Evolutionary conservation across 2,329 filamentous ascomycete genomes (phyloP).

Genomic region (Trichoderma citrinoviride): DNA sequence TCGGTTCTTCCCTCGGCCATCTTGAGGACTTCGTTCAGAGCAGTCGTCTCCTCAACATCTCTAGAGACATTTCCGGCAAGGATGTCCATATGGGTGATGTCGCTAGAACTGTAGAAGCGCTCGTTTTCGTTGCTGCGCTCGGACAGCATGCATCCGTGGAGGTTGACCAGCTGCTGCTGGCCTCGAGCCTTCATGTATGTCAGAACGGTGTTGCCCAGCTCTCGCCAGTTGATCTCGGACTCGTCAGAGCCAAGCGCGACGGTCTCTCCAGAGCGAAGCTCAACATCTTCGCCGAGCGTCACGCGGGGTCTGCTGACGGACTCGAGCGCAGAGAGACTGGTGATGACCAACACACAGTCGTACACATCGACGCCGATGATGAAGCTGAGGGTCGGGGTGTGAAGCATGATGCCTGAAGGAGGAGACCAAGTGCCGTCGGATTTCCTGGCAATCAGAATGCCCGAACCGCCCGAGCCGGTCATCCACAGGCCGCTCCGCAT

Average conservation of each 20-base stretch:
- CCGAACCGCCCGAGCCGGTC: slow-evolving; percentile 85
- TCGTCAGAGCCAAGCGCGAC: slow-evolving; percentile 53
- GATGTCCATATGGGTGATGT: slow-evolving; percentile 54
- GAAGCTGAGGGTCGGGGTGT: slow-evolving; percentile 86
- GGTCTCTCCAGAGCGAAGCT: slow-evolving; percentile 72
- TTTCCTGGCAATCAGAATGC: slow-evolving; percentile 78
- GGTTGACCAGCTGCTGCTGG: slow-evolving; percentile 52
- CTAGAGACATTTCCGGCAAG: slow-evolving; percentile 56
- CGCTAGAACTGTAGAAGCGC: slow-evolving; percentile 51
- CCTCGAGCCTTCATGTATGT: slow-evolving; percentile 59
- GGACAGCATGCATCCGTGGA: slow-evolving; percentile 56
- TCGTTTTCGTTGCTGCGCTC: slow-evolving; percentile 60
- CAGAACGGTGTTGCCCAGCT: slow-evolving; percentile 54
- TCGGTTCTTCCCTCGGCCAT: slow-evolving; percentile 80
- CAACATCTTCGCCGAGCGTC: slow-evolving; percentile 79
- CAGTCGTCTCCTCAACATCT: slow-evolving; percentile 52
- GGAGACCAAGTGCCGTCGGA: slow-evolving; percentile 88
- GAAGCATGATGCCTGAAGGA: slow-evolving; percentile 84
- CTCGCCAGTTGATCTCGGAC: slow-evolving; percentile 50
- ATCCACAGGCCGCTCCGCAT: slow-evolving; percentile 93
- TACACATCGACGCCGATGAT: slow-evolving; percentile 92
- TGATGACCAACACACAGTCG: slow-evolving; percentile 91
- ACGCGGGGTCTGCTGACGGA: slow-evolving; percentile 76
- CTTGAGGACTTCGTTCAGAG: slow-evolving; percentile 79
- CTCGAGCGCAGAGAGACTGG: slow-evolving; percentile 78